Conservation (phyloP, 2,329 filamentous ascomycete species). For the Cladosporium oxysporum region DNA sequence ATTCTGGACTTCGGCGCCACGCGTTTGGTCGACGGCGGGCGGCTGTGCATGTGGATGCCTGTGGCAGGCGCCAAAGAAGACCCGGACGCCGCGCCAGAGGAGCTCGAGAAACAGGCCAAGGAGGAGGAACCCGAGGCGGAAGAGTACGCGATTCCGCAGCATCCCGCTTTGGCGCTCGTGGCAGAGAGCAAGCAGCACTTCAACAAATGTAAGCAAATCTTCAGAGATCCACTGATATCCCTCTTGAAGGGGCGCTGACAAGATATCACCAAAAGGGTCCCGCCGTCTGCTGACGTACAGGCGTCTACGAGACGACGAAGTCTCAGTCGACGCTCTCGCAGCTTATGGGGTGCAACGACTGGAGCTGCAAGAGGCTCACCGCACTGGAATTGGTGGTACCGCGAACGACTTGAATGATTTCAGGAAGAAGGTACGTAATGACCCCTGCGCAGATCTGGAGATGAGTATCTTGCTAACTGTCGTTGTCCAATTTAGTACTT, state of each 20-base stretch:
- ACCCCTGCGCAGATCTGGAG: too few relatives aligned
- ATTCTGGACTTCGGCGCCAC: constrained; percentile 79
- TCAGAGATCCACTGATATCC: neutral
- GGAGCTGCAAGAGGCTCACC: constrained; percentile 29
- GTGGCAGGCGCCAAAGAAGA: constrained; percentile 61
- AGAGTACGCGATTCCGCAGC: constrained; percentile 73
- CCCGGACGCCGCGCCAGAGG: constrained; percentile 10
- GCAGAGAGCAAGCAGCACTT: constrained; percentile 82
- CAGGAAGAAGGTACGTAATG: constrained; percentile 50
- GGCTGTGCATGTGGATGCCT: constrained; percentile 96
- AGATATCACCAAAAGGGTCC: constrained; percentile 62
- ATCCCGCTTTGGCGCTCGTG: constrained; percentile 73
- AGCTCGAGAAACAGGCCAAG: constrained; percentile 54
- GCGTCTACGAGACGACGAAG: constrained; percentile 61
- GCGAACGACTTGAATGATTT: constrained; percentile 71
- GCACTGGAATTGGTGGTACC: constrained; percentile 47
- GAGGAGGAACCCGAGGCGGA: constrained; percentile 37
- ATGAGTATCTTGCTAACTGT: neutral
- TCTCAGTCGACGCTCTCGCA: constrained; percentile 43
- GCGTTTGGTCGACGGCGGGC: constrained; percentile 74
- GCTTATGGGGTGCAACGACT: constrained; percentile 30
- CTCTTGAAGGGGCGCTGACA: constrained; percentile 11
- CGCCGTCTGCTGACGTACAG: constrained; percentile 84
- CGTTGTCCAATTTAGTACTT: constrained; percentile 33
- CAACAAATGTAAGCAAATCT: constrained; percentile 71